Evolutionary conservation across 495 filamentous ascomycete genomes (phyloP), one percentile per base, ranked within the genome.

Genomic region (Daldinia bambusicola): DNA sequence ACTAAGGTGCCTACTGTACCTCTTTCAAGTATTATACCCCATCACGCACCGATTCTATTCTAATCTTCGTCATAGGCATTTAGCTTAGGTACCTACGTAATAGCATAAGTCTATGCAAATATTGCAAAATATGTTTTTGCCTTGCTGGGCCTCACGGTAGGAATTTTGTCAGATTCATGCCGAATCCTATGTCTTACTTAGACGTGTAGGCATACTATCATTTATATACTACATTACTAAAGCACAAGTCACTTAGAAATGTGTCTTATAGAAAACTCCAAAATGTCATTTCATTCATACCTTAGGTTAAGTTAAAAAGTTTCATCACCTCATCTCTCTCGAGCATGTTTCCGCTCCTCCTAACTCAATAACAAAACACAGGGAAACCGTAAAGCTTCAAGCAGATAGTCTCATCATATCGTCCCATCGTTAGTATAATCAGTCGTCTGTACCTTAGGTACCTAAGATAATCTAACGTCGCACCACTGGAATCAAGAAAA

Each of bases 161-260:
- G 48, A 53, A 53, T 67, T 53, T 45, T 41, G 18, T 53, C 32
- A 6, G 48, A 53, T 67, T 59, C 56, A 43, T 22, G 34, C 30
- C 48, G 36, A 37, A 67, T 61, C 48, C 16, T 16, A 31, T 45
- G 16, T 50, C 50, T 26, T n/a, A n/a, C n/a, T n/a, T n/a, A n/a
- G n/a, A n/a, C n/a, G n/a, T n/a, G n/a, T n/a, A n/a, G n/a, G n/a
- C n/a, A n/a, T n/a, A n/a, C n/a, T n/a, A n/a, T n/a, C n/a, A n/a
- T n/a, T n/a, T n/a, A n/a, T n/a, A n/a, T n/a, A n/a, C n/a, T n/a
- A n/a, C n/a, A n/a, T n/a, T n/a, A n/a, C n/a, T n/a, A n/a, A n/a
- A n/a, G n/a, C n/a, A n/a, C n/a, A n/a, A n/a, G 34, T 6, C 34
- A 10, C 34, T 36, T 36, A 10, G 34, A 36, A 36, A 36, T 36